Conservation (phyloP, 768 basidiomycete species). For the Kwoniella europaea region DNA sequence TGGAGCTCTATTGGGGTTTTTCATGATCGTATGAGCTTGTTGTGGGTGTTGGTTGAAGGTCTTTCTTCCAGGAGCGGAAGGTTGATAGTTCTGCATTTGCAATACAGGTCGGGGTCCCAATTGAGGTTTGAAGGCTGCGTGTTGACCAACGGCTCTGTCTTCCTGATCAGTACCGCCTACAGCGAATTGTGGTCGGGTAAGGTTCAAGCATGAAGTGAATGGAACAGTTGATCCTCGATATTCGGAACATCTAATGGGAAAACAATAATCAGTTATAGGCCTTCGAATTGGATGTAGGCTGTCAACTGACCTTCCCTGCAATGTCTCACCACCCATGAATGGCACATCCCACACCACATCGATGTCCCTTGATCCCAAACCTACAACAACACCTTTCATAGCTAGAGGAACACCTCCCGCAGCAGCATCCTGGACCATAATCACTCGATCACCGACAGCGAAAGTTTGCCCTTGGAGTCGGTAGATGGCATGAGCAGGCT, state of each 20-base stretch:
- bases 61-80: constrained; percentile 60
- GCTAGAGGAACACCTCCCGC: constrained; percentile 82
- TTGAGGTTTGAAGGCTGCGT: constrained; percentile 69
- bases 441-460: constrained; percentile 86
- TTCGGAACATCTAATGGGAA: constrained; percentile 72
- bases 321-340: constrained; percentile 88
- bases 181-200: constrained; percentile 82
- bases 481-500: constrained; percentile 86
- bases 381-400: constrained; percentile 91
- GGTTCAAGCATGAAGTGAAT: constrained; percentile 85
- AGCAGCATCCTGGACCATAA: constrained; percentile 88
- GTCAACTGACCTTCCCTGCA: constrained; percentile 73
- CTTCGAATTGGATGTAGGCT: no score
- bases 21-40: constrained; percentile 64
- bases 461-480: constrained; percentile 89
- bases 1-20: constrained; percentile 64
- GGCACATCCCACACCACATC: constrained; percentile 96
- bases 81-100: constrained; percentile 71
- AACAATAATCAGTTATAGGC: not conserved
- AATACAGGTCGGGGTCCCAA: constrained; percentile 71
- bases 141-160: constrained; percentile 30
- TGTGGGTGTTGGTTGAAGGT: constrained; percentile 61
- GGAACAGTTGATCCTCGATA: constrained; percentile 90
- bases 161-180: constrained; percentile 60
- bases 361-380: constrained; percentile 81